Percentiles rank a stretch among this genome's conserved stretches.
Evolutionary conservation across 2,329 filamentous ascomycete species (phyloP).

Genomic region (Aspergillus oerlinghausenensis): DNA sequence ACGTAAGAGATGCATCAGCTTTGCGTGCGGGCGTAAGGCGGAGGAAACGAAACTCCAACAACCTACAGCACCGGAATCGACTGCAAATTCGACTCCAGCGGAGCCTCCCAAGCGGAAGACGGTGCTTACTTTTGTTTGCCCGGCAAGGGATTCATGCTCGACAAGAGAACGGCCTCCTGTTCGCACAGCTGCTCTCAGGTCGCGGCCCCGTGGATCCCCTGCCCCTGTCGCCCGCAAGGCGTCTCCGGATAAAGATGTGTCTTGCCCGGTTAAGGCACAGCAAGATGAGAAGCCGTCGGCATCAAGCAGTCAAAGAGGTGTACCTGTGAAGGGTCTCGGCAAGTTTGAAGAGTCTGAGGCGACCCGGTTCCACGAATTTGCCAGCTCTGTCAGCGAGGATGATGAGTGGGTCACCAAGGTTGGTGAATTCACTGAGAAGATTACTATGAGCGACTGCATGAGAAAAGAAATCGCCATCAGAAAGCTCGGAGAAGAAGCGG

Average conservation of each 20-base stretch:
- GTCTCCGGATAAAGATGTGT: slow-evolving; percentile 15
- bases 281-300: slow-evolving; percentile 12
- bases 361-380: slow-evolving; percentile 79
- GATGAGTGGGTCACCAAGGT: slow-evolving; percentile 87
- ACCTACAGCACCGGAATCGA: slow-evolving; percentile 18
- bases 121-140: slow-evolving; percentile 46
- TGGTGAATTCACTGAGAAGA: slow-evolving; percentile 59
- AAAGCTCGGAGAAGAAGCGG: slow-evolving; percentile 78
- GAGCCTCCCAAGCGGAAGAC: slow-evolving; percentile 40
- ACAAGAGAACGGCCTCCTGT: slow-evolving; percentile 24
- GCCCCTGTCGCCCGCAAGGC: slow-evolving; percentile 33
- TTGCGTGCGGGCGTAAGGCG: slow-evolving; percentile 72
- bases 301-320: slow-evolving; percentile 18
- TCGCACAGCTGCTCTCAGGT: slow-evolving; percentile 19
- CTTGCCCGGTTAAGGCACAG: slow-evolving; percentile 4
- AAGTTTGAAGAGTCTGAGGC: slow-evolving; percentile 41
- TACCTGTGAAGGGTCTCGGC: slow-evolving; percentile 34
- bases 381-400: slow-evolving; percentile 71
- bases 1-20: slow-evolving; percentile 86
- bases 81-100: slow-evolving; percentile 12
- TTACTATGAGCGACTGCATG: slow-evolving; percentile 87
- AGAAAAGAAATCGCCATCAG: slow-evolving; percentile 86
- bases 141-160: slow-evolving; percentile 29
- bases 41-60: slow-evolving; percentile 36
- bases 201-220: slow-evolving; percentile 37